These are phyloP conservation scores for Gaultheria prostrata DNA, from an alignment of 148 eudicot genomes.

Conservation along the genomic window DNA sequence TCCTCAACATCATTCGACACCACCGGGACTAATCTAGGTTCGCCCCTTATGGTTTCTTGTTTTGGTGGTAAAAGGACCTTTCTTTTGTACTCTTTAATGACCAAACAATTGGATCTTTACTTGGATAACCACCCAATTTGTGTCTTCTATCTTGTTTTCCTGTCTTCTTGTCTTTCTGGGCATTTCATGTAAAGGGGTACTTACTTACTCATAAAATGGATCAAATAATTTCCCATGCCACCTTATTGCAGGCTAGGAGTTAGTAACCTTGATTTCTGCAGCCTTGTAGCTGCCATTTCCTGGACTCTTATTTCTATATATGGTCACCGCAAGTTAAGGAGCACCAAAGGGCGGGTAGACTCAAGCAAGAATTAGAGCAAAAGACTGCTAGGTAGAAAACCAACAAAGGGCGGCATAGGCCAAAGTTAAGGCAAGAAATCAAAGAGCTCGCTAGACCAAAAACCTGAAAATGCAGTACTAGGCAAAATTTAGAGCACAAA, in stretches of 20 bases:
- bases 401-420: too few species aligned
- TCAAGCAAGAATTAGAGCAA: too few species aligned
- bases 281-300: not conserved
- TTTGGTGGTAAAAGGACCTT: not conserved
- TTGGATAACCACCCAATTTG: not conserved
- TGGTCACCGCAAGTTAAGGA: not conserved
- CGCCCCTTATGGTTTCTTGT: not conserved
- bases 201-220: too few species aligned
- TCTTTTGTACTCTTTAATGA: not conserved
- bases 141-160: not conserved
- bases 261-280: not conserved
- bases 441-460: too few species aligned
- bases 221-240: too few species aligned
- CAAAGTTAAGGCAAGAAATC: too few species aligned
- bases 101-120: not conserved
- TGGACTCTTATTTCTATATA: not conserved
- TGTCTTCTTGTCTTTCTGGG: not conserved
- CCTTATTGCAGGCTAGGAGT: too few species aligned
- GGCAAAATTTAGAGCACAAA: too few species aligned
- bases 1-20: slow-evolving; percentile 22
- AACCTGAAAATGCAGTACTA: too few species aligned
- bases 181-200: too few species aligned
- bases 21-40: not conserved
- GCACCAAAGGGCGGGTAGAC: too few species aligned
- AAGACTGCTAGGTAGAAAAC: too few species aligned